Conservation (phyloP, 371 early-diverging fungal species). For the Lichtheimia hyalospora region DNA sequence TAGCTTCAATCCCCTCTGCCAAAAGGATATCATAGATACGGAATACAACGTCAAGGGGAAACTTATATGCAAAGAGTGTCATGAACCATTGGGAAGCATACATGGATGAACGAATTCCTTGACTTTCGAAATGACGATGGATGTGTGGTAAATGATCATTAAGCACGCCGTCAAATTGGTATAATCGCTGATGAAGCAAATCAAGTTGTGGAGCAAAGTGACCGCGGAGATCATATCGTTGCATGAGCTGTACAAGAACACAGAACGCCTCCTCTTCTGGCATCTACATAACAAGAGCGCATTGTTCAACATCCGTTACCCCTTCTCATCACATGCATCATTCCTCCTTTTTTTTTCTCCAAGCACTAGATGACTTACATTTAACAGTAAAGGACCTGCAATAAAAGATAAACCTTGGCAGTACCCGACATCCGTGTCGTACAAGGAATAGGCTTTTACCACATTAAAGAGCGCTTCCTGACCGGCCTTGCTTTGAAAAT, state of each 20-base stretch:
- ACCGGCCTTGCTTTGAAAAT: constrained; percentile 77
- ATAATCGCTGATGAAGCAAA: constrained; percentile 78
- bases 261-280: constrained; percentile 96
- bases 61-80: constrained; percentile 93
- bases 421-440: constrained; percentile 92
- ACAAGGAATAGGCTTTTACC: constrained; percentile 87
- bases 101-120: constrained; percentile 85
- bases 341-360: background rate
- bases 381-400: constrained; percentile 84
- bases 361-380: constrained; percentile 55
- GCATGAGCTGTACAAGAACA: constrained; percentile 86
- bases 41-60: constrained; percentile 86
- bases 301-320: background rate
- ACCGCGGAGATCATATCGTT: constrained; percentile 78
- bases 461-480: constrained; percentile 90
- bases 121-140: constrained; percentile 71
- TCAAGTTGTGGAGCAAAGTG: constrained; percentile 87
- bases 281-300: constrained; percentile 61
- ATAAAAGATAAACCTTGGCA: constrained; percentile 92
- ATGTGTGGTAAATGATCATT: constrained; percentile 82
- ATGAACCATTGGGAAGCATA: constrained; percentile 95
- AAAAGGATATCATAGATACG: constrained; percentile 91
- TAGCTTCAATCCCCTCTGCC: constrained; percentile 84
- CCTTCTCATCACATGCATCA: background rate
- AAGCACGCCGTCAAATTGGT: constrained; percentile 85